Evolutionary conservation across 2,329 filamentous ascomycete species (phyloP).

Genomic region (Aspergillus sp.): DNA sequence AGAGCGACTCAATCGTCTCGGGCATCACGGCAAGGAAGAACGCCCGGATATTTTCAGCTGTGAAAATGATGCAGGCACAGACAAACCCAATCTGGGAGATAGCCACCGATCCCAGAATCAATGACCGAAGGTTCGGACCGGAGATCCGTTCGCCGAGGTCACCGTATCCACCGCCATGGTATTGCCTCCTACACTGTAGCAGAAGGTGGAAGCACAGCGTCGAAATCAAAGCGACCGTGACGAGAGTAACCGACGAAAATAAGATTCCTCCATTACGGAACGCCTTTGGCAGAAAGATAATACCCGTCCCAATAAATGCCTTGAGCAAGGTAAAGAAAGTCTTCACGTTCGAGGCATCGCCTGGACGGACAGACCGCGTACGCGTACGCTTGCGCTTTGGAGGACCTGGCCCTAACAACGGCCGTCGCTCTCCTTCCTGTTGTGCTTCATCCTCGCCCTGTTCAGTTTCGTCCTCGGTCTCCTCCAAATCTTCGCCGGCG

Average conservation of each 20-base stretch:
- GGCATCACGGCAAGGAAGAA: constrained; percentile 64
- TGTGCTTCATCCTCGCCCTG: constrained; percentile 51
- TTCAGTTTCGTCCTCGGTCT: constrained; percentile 57
- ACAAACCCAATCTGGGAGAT: constrained; percentile 77
- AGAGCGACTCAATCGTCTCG: constrained; percentile 49
- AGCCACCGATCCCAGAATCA: constrained; percentile 70
- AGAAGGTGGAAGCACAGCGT: constrained; percentile 72
- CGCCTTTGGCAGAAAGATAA: constrained; percentile 78
- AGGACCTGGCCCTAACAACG: constrained; percentile 58
- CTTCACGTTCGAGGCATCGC: constrained; percentile 67
- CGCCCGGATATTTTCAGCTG: constrained; percentile 69
- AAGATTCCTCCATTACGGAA: constrained; percentile 76
- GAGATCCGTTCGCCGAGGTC: constrained; percentile 68
- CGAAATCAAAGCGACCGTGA: constrained; percentile 65
- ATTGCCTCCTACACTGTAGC: constrained; percentile 61
- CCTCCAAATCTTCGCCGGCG: constrained; percentile 67
- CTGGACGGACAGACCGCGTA: constrained; percentile 50
- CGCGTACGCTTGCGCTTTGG: constrained; percentile 57
- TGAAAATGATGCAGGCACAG: constrained; percentile 74
- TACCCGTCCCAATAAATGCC: constrained; percentile 76
- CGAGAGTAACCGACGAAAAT: constrained; percentile 69
- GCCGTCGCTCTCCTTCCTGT: constrained; percentile 52
- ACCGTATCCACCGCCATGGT: constrained; percentile 69
- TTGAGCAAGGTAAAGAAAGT: constrained; percentile 78
- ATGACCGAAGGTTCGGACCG: constrained; percentile 60